Evolutionary conservation across 2,329 filamentous ascomycete species (phyloP), one percentile per base, ranked within the genome.

Genomic region (Fusarium sp.): DNA sequence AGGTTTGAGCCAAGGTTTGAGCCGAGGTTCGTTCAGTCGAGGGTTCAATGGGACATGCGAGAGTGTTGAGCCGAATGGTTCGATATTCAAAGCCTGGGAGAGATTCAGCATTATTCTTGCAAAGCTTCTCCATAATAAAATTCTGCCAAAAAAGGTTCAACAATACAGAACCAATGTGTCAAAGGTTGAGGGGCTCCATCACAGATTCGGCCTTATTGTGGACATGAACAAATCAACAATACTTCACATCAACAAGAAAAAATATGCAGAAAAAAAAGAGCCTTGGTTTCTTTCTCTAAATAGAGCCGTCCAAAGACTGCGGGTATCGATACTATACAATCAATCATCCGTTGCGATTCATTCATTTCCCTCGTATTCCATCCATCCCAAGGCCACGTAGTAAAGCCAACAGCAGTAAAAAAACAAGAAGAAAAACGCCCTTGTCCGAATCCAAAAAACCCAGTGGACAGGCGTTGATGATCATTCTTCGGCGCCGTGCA

Each of bases 261-360:
- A 27, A 27, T 27, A 27, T 27, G 27, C 27, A 45, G 5, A 50
- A 50, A 9, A 13, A 24, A 50, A 47, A 63, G 60, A 45, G 42
- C 31, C 18, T 59, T 64, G 62, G 47, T 63, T 61, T 75, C 42
- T 67, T 70, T 66, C 45, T 66, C 61, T 58, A 18, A 69, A 52
- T 42, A 52, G n/a, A 73, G 64, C 57, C 61, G 47, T 59, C 67
- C 63, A 68, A 72, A 34, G 57, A 65, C 71, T 50, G 61, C 64
- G 71, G 71, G 71, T 74, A 74, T 74, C 71, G 64, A 74, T 74
- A 69, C 67, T 73, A 40, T 74, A 74, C 71, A 74, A 42, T 62
- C 54, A 66, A 74, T 61, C 58, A 60, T 60, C 29, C 57, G 10
- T 29, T 42, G 24, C 57, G 37, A 58, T 37, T 58, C 54, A 57